Base-by-base conservation (phyloP, 148 eudicot species). In the Polygonum aviculare region DNA sequence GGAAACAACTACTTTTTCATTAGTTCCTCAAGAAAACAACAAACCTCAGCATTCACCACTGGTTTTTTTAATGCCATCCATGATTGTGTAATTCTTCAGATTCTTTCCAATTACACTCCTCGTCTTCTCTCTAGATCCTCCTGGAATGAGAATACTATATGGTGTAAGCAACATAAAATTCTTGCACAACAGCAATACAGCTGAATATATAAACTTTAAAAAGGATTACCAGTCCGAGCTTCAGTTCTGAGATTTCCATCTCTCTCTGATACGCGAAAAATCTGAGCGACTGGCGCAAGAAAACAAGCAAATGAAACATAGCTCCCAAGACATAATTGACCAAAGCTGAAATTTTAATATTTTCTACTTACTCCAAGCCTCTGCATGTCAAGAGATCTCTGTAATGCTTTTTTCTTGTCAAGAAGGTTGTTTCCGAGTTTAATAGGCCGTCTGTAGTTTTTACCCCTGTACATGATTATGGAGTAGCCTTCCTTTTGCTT, bases 401-500 rank as follows among this genome's bases (percentile, higher is more conserved):
- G 81, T 76, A 95, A 76, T 71, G 99, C 99, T 79, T 89, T 89
- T 81, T 74, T 88, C 86, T 92, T 95, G 60, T 79, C 89, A 52
- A 93, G 84, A 77, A 95, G 92, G 80, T 92, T 89, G 31, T 48
- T 45, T 75, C 85, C 81, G 69, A 79, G 44, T 55, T 79, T 78
- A 21, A 78, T 22, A 50, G 99, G 99, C 21, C 99, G 94, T 76
- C 72, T 84, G 75, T 93, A 91, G 82, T 95, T 95, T 83, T 93
- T 95, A 12, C 99, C 99, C 2, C 99, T 88, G 72, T 95, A 93
- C 67, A 95, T 71, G 19, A 91, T 87, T 38, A 95, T 93, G 75
- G 94, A 90, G 82, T 95, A 92, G 60, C 97, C 98, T 85, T 90
- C 88, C 83, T 91, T 95, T 39, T 87, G 84, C 83, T 89, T 88